These are phyloP conservation scores for Pleurotus salmoneostramineus DNA, from an alignment of 768 basidiomycete species.

Conservation along the genomic window DNA sequence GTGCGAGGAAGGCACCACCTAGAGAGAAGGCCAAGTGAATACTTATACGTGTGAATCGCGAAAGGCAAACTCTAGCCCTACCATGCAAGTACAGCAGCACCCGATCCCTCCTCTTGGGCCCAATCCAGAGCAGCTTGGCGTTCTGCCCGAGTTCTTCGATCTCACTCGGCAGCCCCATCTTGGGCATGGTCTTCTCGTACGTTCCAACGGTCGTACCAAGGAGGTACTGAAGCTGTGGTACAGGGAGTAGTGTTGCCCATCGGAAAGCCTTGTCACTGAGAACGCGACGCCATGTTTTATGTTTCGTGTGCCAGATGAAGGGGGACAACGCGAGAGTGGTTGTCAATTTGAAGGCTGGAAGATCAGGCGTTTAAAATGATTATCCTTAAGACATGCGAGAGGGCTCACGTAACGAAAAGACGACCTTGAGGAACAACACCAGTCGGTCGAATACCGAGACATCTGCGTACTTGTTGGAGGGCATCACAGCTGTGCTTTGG, in stretches of 20 bases:
- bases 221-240: neutral
- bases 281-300: neutral
- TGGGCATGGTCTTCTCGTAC: constrained; percentile 7
- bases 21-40: neutral
- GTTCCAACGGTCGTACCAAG: neutral
- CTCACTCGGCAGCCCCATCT: constrained; percentile 9
- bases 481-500: too few relatives aligned
- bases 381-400: too few relatives aligned
- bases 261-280: neutral
- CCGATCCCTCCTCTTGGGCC: constrained; percentile 22
- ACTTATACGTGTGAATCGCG: neutral
- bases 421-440: too few relatives aligned
- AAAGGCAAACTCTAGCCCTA: constrained; percentile 7
- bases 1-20: constrained; percentile 29
- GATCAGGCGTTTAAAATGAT: neutral
- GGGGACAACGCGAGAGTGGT: neutral
- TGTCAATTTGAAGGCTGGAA: neutral
- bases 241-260: neutral
- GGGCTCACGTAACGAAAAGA: too few relatives aligned
- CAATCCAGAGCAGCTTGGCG: constrained; percentile 27
- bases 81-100: constrained; percentile 30
- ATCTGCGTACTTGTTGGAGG: too few relatives aligned
- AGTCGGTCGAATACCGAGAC: too few relatives aligned
- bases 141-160: constrained; percentile 23
- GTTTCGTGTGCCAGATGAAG: neutral